Evolutionary conservation across 139 green algal species (phyloP).

Genomic region (Prasinococcaceae sp.): DNA sequence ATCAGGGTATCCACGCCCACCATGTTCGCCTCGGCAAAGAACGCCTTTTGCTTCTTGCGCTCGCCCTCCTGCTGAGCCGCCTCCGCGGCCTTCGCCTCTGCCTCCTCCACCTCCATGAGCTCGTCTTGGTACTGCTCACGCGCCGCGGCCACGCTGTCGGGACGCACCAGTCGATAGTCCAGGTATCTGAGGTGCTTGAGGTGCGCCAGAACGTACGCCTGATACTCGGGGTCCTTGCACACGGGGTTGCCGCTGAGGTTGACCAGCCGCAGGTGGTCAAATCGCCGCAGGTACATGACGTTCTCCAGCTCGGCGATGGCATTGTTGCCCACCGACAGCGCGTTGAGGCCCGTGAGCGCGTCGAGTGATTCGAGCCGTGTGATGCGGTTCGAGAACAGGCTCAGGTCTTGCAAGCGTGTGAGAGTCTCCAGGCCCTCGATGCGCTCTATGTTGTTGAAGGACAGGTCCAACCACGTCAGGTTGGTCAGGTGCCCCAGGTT

Average conservation of each 20-base stretch:
- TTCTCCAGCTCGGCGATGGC: slow-evolving; percentile 43
- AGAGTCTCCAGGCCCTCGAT: slow-evolving; percentile 62
- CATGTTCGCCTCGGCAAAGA: slow-evolving; percentile 44
- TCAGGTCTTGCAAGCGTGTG: slow-evolving; percentile 58
- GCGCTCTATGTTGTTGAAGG: slow-evolving; percentile 66
- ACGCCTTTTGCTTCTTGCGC: neutral
- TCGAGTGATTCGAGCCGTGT: slow-evolving; percentile 46
- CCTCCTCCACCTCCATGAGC: slow-evolving; percentile 53
- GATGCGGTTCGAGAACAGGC: slow-evolving; percentile 61
- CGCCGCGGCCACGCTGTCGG: slow-evolving; percentile 1
- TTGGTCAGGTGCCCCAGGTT: slow-evolving; percentile 45
- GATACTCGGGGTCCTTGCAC: slow-evolving; percentile 49
- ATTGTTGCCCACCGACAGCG: slow-evolving; percentile 65
- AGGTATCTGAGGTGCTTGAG: slow-evolving; percentile 63
- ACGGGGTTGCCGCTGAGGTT: slow-evolving; percentile 67
- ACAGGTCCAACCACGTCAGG: slow-evolving; percentile 39
- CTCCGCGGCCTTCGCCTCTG: slow-evolving; percentile 34
- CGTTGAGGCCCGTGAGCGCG: slow-evolving; percentile 37
- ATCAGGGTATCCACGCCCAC: slow-evolving; percentile 46
- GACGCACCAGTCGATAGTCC: slow-evolving; percentile 50
- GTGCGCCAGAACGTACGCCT: slow-evolving; percentile 52
- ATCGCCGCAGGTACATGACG: slow-evolving; percentile 57
- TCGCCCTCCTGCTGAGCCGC: slow-evolving; percentile 23
- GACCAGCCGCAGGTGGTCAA: slow-evolving; percentile 50
- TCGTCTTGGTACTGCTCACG: slow-evolving; percentile 42